These are phyloP conservation scores for Saturnispora halmiae DNA, from an alignment of 805 yeast genomes.

Conservation along the genomic window DNA sequence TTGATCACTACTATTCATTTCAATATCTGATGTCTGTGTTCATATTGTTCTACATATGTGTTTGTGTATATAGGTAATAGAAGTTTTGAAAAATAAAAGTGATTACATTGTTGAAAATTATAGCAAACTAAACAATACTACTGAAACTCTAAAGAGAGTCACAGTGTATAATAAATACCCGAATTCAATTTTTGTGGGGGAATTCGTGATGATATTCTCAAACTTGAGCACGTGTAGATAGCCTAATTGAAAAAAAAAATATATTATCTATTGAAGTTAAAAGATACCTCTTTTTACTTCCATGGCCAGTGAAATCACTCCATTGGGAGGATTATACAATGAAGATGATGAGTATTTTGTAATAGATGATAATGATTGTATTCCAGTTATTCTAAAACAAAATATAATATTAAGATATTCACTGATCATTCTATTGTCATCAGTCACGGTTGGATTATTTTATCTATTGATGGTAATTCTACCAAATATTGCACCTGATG, in stretches of 20 bases:
- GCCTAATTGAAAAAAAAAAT: neutral
- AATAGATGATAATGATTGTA: slow-evolving; percentile 15
- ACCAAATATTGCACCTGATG: slow-evolving; percentile 29
- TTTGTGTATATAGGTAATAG: no score
- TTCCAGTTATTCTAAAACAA: slow-evolving; percentile 9
- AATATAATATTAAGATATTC: slow-evolving; percentile 11
- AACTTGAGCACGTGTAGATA: neutral
- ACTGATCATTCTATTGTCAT: slow-evolving; percentile 14
- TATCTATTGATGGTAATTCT: slow-evolving; percentile 24
- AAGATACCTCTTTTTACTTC: neutral
- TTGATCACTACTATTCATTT: no score
- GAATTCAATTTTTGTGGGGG: no score
- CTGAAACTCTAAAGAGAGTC: no score
- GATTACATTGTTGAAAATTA: no score
- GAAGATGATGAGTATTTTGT: slow-evolving; percentile 12
- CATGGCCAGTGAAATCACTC: slow-evolving; percentile 11
- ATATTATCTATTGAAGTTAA: no score
- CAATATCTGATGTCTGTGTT: no score
- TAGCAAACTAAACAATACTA: no score
- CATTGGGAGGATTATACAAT: slow-evolving; percentile 3
- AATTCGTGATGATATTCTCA: no score
- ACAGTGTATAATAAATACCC: no score
- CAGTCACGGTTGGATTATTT: slow-evolving; percentile 8
- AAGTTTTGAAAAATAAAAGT: no score
- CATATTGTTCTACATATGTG: no score